Evolutionary conservation across 179 eudicot species (phyloP).

Genomic region (Camellia oleifera): DNA sequence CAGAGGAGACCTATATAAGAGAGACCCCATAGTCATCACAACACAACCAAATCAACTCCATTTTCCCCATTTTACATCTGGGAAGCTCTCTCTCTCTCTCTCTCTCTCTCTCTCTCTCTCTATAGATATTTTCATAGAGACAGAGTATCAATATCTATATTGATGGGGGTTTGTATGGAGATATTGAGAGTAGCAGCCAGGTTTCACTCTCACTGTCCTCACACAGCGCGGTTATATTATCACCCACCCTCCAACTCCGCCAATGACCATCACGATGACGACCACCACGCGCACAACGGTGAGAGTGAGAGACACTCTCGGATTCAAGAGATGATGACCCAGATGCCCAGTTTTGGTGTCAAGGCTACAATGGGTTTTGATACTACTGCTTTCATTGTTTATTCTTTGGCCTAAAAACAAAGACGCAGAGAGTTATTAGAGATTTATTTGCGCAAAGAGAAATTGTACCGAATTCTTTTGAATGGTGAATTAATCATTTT

Average conservation of each 20-base stretch:
- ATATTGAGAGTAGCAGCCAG: slow-evolving; percentile 60
- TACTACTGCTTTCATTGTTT: slow-evolving; percentile 1
- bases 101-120: background rate
- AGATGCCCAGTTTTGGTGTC: slow-evolving; percentile 6
- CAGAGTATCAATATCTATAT: background rate
- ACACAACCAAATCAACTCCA: background rate
- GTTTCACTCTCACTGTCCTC: slow-evolving; percentile 82
- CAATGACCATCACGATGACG: slow-evolving; percentile 3
- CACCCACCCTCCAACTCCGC: slow-evolving; percentile 58
- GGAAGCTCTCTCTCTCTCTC: background rate
- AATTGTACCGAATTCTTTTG: background rate
- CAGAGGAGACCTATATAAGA: too few relatives aligned
- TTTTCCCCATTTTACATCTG: too few relatives aligned
- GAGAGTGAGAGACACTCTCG: background rate
- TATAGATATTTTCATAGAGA: background rate
- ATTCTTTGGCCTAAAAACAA: background rate
- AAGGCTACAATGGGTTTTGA: background rate
- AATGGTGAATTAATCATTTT: background rate
- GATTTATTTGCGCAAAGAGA: background rate
- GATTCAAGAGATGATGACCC: background rate
- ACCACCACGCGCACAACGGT: slow-evolving; percentile 10
- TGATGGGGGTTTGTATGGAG: slow-evolving; percentile 65
- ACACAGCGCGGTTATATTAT: slow-evolving; percentile 74
- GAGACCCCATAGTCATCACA: background rate
- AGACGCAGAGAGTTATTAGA: too few relatives aligned